phyloP scores from a whole-genome alignment of 257 asterid species.

The Ligustrum vulgare region DNA sequence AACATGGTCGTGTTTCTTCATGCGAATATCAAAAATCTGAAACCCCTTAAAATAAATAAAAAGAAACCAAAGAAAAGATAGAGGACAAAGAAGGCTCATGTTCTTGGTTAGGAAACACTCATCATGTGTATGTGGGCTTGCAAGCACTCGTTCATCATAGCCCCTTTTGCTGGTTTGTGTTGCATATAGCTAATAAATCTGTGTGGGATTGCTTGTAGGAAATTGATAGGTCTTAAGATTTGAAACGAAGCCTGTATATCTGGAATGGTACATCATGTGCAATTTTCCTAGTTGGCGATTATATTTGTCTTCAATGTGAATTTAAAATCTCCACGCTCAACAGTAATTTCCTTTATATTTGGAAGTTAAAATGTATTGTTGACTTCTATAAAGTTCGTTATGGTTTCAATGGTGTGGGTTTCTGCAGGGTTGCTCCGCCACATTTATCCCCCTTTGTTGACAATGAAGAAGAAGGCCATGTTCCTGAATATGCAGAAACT shows the following conservation, averaged over 20 bases:
- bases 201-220: neutral
- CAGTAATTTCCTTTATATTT: neutral
- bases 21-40: neutral
- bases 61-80: neutral
- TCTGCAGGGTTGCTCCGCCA: slow-evolving; percentile 89
- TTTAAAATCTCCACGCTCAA: neutral
- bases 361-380: slow-evolving; percentile 45
- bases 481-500: slow-evolving; percentile 95
- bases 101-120: neutral
- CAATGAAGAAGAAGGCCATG: slow-evolving; percentile 94
- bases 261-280: neutral
- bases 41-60: neutral
- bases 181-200: neutral
- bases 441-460: slow-evolving; percentile 98
- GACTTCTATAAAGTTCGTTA: slow-evolving; percentile 1
- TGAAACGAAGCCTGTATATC: neutral
- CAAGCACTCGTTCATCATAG: no score
- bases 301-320: neutral
- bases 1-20: neutral
- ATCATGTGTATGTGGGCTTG: no score
- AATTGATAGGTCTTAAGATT: neutral
- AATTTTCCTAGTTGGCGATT: neutral
- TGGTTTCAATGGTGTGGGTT: neutral
- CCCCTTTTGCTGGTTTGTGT: no score
- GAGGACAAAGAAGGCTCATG: neutral